These are phyloP conservation scores for Pleurotus tuoliensis DNA, from an alignment of 768 basidiomycete genomes.

Conservation along the genomic window DNA sequence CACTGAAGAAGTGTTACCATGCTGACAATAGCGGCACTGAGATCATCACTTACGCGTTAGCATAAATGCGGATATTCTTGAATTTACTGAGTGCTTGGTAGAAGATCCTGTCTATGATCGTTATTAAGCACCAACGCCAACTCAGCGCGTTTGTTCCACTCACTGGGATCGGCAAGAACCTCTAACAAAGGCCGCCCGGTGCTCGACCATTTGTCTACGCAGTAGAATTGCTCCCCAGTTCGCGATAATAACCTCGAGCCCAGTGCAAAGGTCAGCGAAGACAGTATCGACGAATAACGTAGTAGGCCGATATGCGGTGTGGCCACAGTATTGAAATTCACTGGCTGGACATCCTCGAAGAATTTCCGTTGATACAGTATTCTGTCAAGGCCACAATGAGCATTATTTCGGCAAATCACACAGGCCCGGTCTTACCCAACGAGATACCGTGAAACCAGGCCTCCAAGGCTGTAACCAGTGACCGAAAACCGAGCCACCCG, in stretches of 20 bases:
- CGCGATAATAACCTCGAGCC: constrained; percentile 71
- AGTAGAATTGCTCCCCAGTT: constrained; percentile 79
- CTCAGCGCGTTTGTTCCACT: constrained; percentile 11
- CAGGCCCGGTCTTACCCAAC: constrained; percentile 45
- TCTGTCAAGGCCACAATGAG: constrained; percentile 25
- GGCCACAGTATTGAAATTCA: constrained; percentile 82
- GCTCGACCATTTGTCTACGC: constrained; percentile 66
- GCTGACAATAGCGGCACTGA: neutral
- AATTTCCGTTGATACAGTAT: constrained; percentile 65
- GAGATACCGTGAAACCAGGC: constrained; percentile 76
- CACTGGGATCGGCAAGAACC: constrained; percentile 78
- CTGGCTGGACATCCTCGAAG: constrained; percentile 65
- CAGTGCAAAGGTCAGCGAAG: constrained; percentile 45
- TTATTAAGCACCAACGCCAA: no score
- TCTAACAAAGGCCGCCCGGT: constrained; percentile 66
- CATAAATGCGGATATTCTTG: constrained; percentile 69
- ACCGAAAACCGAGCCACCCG: constrained; percentile 68
- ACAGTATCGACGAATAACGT: constrained; percentile 55
- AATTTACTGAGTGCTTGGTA: constrained; percentile 69
- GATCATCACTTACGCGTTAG: constrained; percentile 58
- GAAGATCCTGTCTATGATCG: constrained; percentile 59
- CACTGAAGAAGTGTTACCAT: constrained; percentile 27
- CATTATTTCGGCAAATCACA: neutral
- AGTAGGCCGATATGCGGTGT: constrained; percentile 82
- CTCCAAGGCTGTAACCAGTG: constrained; percentile 79